phyloP scores from a whole-genome alignment of 352 stramenopile genomes.

The Phytopythium cucurbitacearum region DNA sequence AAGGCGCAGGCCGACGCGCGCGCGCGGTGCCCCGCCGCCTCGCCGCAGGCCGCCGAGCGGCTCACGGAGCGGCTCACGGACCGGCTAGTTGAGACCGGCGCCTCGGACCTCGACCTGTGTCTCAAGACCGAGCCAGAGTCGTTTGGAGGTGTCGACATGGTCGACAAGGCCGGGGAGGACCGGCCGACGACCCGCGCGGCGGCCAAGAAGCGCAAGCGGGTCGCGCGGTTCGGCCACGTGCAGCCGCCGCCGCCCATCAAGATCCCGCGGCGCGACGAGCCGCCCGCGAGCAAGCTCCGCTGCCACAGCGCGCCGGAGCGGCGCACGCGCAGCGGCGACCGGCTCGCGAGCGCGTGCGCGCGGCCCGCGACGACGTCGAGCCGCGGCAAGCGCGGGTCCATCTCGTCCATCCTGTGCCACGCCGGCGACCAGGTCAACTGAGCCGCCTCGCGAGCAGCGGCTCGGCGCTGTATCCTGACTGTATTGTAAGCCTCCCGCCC shows the following conservation, averaged over 20 bases:
- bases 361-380: constrained; percentile 52
- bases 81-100: no score
- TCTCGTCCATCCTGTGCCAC: constrained; percentile 70
- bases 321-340: constrained; percentile 17
- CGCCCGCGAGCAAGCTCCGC: constrained; percentile 23
- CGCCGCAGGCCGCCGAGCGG: neutral
- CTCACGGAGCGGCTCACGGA: no score
- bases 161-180: neutral
- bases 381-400: constrained; percentile 56
- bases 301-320: constrained; percentile 45
- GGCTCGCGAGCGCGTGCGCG: constrained; percentile 11
- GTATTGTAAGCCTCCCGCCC: no score
- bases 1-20: constrained; percentile 67
- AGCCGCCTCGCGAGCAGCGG: no score
- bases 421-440: constrained; percentile 11
- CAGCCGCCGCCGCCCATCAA: constrained; percentile 55
- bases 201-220: constrained; percentile 29
- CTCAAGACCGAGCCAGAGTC: no score
- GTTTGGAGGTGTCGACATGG: neutral
- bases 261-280: constrained; percentile 47
- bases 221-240: constrained; percentile 10
- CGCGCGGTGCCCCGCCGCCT: constrained; percentile 21
- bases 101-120: no score
- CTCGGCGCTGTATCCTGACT: no score
- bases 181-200: no score